A percentile compares a stretch with the other conserved stretches of the same genome.
These are phyloP conservation scores for Botrytis squamosa DNA, from an alignment of 2,329 filamentous ascomycete genomes.

Conservation along the genomic window DNA sequence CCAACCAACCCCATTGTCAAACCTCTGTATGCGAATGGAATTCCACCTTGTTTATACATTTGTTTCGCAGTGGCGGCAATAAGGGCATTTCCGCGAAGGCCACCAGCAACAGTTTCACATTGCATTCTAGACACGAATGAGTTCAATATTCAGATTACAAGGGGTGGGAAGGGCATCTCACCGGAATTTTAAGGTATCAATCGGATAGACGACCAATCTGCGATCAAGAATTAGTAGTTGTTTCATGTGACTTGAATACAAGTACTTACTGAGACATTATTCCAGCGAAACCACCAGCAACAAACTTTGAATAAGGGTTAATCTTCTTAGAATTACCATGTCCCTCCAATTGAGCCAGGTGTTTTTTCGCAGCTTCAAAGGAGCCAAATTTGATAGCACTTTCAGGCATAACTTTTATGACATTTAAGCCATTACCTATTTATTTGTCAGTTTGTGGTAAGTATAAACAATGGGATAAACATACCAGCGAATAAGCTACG, in stretches of 20 bases:
- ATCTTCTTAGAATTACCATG: constrained; percentile 79
- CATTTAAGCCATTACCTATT: constrained; percentile 89
- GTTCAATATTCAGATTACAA: constrained; percentile 11
- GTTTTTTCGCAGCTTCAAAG: constrained; percentile 91
- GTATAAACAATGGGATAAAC: constrained; percentile 33
- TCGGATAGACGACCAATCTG: constrained; percentile 79
- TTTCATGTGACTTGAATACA: constrained; percentile 5
- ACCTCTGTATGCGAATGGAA: constrained; percentile 82
- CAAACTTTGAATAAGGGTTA: constrained; percentile 81
- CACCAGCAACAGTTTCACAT: constrained; percentile 87
- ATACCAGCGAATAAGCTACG: constrained; percentile 89
- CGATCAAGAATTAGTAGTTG: constrained; percentile 22
- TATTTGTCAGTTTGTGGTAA: constrained; percentile 22
- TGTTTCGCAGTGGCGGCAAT: constrained; percentile 80
- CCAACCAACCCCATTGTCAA: constrained; percentile 90
- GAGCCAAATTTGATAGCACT: constrained; percentile 98
- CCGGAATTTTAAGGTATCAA: constrained; percentile 58
- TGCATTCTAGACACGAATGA: constrained; percentile 58
- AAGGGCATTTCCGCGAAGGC: constrained; percentile 77
- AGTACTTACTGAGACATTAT: constrained; percentile 82
- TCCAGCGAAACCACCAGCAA: constrained; percentile 85
- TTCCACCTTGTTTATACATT: constrained; percentile 76
- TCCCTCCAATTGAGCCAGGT: constrained; percentile 82
- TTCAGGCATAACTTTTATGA: constrained; percentile 97
- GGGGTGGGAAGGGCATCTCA: constrained; percentile 23